Base-by-base conservation (phyloP, 768 basidiomycete genomes). In the Xerocomellus chrysenteron region DNA sequence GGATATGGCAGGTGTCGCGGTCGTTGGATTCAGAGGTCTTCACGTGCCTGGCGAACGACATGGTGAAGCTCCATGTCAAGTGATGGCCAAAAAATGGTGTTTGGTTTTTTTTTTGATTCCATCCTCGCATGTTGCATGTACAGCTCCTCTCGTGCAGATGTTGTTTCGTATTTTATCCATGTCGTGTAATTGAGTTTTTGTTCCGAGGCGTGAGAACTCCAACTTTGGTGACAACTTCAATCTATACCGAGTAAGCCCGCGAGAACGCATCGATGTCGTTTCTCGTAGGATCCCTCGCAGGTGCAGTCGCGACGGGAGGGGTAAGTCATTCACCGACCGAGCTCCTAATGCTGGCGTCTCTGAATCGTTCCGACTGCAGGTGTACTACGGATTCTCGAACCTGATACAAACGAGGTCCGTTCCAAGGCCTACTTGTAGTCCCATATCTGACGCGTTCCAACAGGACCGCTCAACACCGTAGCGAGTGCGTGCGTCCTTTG, bases 341-440 rank as follows among this genome's bases (percentile, higher is more conserved):
- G 47, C 35, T 12, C 35, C 39, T 28, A 26, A 26, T 3, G 26
- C 26, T 26, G 26, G 26, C 26, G 26, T 26, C 26, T 26, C 3
- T 3, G 2, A 3, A 2, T 26, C 26, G 26, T 26, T 26, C 26
- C 49, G n/a, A 9, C 37, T 21, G 24, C 58, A 85, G 86, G 76
- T 87, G 6, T 88, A 88, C 71, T 88, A 88, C 68, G 86, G 85
- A 24, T 85, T 88, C 66, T 87, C 86, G 3, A 83, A 79, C 63
- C 65, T 86, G 68, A 85, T 88, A 47, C 78, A 81, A 47, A 79
- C 80, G 44, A 77, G 78, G 86, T 50, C n/a, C 17, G 11, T 13
- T 12, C n/a, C n/a, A n/a, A n/a, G n/a, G 33, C 33, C 5, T 35
- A 13, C 9, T 10, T 9, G 30, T 30, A 8, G 30, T 14, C 13